These are phyloP conservation scores for Phyllosticta capitalensis DNA, from an alignment of 2,329 filamentous ascomycete genomes.

Conservation along the genomic window DNA sequence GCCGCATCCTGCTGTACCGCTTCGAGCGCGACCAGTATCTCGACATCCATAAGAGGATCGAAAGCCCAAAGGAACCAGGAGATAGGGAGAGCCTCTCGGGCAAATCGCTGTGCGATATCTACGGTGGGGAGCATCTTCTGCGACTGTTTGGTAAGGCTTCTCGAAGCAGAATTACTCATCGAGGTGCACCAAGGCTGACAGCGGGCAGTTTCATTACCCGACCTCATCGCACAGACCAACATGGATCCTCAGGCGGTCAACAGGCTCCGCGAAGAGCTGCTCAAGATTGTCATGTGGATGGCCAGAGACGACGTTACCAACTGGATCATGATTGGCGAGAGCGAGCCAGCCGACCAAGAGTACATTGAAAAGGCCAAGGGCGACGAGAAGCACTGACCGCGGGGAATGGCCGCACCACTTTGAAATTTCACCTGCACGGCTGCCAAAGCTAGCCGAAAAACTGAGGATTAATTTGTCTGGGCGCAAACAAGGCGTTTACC, in stretches of 20 bases:
- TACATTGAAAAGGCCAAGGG: slow-evolving; percentile 59
- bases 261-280: slow-evolving; percentile 78
- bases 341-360: slow-evolving; percentile 61
- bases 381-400: slow-evolving; percentile 8
- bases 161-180: neutral
- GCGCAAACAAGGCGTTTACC: neutral
- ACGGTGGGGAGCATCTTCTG: slow-evolving; percentile 85
- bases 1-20: slow-evolving; percentile 83
- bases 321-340: slow-evolving; percentile 68
- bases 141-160: slow-evolving; percentile 67
- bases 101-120: slow-evolving; percentile 47
- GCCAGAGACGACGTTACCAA: slow-evolving; percentile 55
- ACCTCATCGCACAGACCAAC: slow-evolving; percentile 93
- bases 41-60: slow-evolving; percentile 63
- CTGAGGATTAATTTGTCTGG: neutral
- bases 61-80: slow-evolving; percentile 34
- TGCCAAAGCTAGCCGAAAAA: neutral
- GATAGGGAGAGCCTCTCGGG: slow-evolving; percentile 40
- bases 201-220: slow-evolving; percentile 63
- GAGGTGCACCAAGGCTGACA: slow-evolving; percentile 1
- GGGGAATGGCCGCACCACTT: neutral
- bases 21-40: slow-evolving; percentile 88
- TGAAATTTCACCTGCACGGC: neutral
- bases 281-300: slow-evolving; percentile 79
- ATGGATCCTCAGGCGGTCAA: slow-evolving; percentile 91